Conservation (phyloP, 2,329 filamentous ascomycete species). For the Aspergillus sp. region DNA sequence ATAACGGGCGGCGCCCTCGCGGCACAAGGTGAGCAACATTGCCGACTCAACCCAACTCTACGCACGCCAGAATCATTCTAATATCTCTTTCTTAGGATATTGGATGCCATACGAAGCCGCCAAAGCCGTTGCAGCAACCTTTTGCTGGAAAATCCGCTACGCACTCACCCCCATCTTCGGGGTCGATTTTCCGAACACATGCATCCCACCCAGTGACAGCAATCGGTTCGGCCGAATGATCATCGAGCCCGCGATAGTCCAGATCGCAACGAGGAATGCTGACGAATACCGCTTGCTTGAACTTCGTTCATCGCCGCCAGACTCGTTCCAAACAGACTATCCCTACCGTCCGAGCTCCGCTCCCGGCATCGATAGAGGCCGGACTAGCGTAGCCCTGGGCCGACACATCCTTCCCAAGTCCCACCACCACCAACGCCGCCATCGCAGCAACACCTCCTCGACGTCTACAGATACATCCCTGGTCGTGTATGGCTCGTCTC, state of each 20-base stretch:
- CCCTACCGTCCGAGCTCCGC: constrained; percentile 14
- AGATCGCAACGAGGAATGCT: constrained; percentile 47
- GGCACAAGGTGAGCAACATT: constrained; percentile 70
- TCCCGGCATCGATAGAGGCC: neutral
- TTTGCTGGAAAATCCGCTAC: constrained; percentile 80
- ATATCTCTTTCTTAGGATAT: constrained; percentile 64
- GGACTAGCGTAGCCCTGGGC: constrained; percentile 5
- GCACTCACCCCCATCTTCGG: constrained; percentile 91
- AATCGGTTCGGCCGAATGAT: constrained; percentile 66
- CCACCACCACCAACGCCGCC: constrained; percentile 12
- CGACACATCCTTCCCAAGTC: constrained; percentile 25
- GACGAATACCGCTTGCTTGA: constrained; percentile 35
- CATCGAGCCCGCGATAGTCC: constrained; percentile 60
- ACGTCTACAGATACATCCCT: constrained; percentile 26
- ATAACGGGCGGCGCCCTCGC: constrained; percentile 90
- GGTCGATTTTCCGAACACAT: constrained; percentile 71
- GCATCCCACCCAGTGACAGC: constrained; percentile 60
- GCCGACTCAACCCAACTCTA: neutral
- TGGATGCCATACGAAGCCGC: constrained; percentile 94
- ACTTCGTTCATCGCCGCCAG: neutral
- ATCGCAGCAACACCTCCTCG: constrained; percentile 3
- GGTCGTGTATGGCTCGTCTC: constrained; percentile 42
- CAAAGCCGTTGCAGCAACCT: constrained; percentile 81
- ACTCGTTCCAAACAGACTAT: neutral
- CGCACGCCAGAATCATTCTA: neutral